Conservation (phyloP, 2,329 filamentous ascomycete genomes). For the Aspergillus fumigatus region DNA sequence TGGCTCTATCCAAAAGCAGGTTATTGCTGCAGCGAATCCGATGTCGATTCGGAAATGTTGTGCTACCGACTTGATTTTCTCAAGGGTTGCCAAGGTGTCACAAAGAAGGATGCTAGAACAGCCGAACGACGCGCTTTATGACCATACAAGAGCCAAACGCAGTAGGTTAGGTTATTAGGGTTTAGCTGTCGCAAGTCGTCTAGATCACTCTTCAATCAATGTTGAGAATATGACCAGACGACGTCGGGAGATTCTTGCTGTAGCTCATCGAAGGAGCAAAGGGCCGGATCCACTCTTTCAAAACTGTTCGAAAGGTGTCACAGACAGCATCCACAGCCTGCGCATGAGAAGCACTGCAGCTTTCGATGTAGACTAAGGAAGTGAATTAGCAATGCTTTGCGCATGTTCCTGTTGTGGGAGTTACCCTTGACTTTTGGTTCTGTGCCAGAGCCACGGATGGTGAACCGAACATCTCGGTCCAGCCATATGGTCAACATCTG, state of each 20-base stretch:
- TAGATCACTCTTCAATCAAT: conserved; percentile 10
- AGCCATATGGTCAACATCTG: conserved; percentile 63
- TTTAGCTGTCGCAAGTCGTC: neutral
- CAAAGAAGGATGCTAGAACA: neutral
- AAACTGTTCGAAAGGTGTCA: conserved; percentile 32
- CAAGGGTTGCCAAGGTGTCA: neutral
- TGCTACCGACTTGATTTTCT: neutral
- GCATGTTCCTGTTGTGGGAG: conserved; percentile 2
- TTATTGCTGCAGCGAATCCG: neutral
- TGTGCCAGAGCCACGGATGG: conserved; percentile 58
- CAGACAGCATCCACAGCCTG: conserved; percentile 34
- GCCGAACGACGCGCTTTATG: neutral
- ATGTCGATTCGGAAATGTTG: neutral
- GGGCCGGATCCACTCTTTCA: conserved; percentile 36
- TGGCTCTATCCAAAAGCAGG: neutral
- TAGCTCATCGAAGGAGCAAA: conserved; percentile 37
- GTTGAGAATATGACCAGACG: conserved; percentile 32
- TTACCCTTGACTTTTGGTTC: conserved; percentile 63
- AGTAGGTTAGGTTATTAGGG: neutral
- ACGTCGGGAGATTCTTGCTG: conserved; percentile 32
- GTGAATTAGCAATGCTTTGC: conserved; percentile 4
- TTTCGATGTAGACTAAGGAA: conserved; percentile 39
- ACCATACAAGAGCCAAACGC: neutral
- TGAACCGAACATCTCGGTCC: conserved; percentile 52
- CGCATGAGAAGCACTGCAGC: conserved; percentile 33